Evolutionary conservation across 2,329 filamentous ascomycete species (phyloP).

Genomic region (Nemania diffusa): DNA sequence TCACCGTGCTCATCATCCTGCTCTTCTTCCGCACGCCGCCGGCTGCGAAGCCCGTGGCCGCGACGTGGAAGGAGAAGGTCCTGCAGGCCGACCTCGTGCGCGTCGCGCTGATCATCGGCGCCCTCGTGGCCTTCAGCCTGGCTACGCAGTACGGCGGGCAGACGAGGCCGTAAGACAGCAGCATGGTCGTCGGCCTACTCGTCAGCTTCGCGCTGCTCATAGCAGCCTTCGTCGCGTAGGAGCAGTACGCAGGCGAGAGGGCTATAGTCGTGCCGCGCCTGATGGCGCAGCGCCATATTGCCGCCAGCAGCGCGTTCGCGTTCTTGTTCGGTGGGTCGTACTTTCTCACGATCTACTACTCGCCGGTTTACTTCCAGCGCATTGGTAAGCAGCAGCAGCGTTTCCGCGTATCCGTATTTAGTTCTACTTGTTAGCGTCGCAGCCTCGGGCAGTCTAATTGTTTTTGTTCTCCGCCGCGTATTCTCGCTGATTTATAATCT

Average conservation of each 20-base stretch:
- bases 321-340: slow-evolving; percentile 22
- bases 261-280: slow-evolving; percentile 34
- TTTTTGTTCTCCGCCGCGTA: too few relatives aligned
- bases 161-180: not conserved
- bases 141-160: slow-evolving; percentile 50
- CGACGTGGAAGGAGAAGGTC: slow-evolving; percentile 30
- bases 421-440: too few relatives aligned
- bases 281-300: slow-evolving; percentile 13
- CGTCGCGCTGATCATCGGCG: slow-evolving; percentile 49
- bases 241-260: slow-evolving; percentile 31
- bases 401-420: too few relatives aligned
- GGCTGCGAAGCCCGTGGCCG: slow-evolving; percentile 1
- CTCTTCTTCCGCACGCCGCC: slow-evolving; percentile 1
- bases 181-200: slow-evolving; percentile 52
- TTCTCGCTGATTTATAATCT: too few relatives aligned
- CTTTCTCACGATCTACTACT: slow-evolving; percentile 49
- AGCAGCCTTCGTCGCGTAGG: slow-evolving; percentile 40
- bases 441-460: too few relatives aligned
- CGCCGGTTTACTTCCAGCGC: slow-evolving; percentile 46
- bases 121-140: slow-evolving; percentile 52
- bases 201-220: slow-evolving; percentile 45
- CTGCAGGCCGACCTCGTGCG: slow-evolving; percentile 42
- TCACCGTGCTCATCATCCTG: not conserved
- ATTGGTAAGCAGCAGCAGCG: slow-evolving; percentile 41
- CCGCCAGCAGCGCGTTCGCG: not conserved